Evolutionary conservation across 495 filamentous ascomycete species (phyloP), one percentile per base, ranked within the genome.

Genomic region (Xylaria palmicola): DNA sequence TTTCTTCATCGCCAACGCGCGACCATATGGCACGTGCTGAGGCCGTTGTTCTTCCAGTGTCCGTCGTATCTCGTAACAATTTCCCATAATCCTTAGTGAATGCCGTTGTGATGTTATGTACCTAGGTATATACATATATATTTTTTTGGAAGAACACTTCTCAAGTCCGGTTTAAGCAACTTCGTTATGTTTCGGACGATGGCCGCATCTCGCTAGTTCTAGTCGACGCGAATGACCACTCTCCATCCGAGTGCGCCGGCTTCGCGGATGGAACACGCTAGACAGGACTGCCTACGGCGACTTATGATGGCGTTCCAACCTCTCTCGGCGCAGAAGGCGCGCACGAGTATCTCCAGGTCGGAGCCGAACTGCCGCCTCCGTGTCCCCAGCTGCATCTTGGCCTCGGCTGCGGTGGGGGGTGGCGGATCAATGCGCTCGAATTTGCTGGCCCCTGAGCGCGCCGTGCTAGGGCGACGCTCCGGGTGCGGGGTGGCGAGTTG

Each of bases 271-370:
- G 86, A 86, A 66, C 89, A 90, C 8, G 80, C 78, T 36, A 90
- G 62, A 67, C 89, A 91, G 0, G 82, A 85, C 63, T 85, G 77
- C 49, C 85, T 81, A 44, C 79, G 79, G 29, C 88, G 75, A 50
- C 86, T 86, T 60, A 92, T 83, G 49, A 92, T 63, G 15, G 87
- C 88, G 69, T 90, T 84, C 72, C 81, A 82, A 3, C 88, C 89
- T 61, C 79, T 83, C 59, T 88, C 82, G 2, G 88, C 84, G 65
- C 89, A 92, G 71, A 89, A 81, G 2, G 88, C 87, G 29, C 88
- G 78, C 7, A 80, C 86, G 39, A 90, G 79, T 2, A 89, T 82
- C 73, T 89, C 87, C 59, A 83, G 78, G 48, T 84, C 81, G 29
- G 76, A 80, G 8, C 82, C 77, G 63, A 74, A 84, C 69, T 74